Evolutionary conservation across 331 rosid species (phyloP), one percentile per base, ranked within the genome.

Genomic region (Phaseolus coccineus): DNA sequence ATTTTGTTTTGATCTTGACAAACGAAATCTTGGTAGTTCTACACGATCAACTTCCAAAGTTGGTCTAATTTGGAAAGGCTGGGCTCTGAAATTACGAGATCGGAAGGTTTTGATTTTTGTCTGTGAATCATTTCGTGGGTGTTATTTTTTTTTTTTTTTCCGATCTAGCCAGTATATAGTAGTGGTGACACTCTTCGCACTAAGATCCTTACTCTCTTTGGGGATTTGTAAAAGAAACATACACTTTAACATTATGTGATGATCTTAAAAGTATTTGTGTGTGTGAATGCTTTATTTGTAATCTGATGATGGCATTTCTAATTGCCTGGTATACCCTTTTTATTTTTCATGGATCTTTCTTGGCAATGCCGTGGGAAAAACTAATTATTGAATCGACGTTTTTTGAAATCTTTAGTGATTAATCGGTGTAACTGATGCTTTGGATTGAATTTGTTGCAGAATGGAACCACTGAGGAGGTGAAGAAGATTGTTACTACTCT

Each of bases 401-500:
- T 77, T 57, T 68, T 52, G 24, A 77, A 65, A 30, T 14, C 53
- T 6, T 25, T 30, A 52, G 78, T 3, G 39, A 51, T 59, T 40
- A 25, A 55, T 42, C 47, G 0, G 8, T 6, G 24, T 57, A n/a
- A 44, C 61, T 73, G 76, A 66, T 61, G 12, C 22, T 73, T 62
- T 19, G 6, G 35, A 10, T 73, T 69, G 69, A 27, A 16, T 72
- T 62, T 77, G 58, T 44, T 84, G 74, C 87, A 94, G 95, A 94
- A 92, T 75, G 98, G 98, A 25, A 92, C 94, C 57, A 78, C 74
- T 30, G 93, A 86, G 33, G 92, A 94, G 90, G 97, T 92, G 89
- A 94, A 91, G 82, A 92, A 90, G 87, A 89, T 94, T 58, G 93
- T 91, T 27, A 55, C 85, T 59, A 70, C 84, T 47, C 84, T 94